Evolutionary conservation across 2,329 filamentous ascomycete genomes (phyloP).

Genomic region (Lecanicillium sp.): DNA sequence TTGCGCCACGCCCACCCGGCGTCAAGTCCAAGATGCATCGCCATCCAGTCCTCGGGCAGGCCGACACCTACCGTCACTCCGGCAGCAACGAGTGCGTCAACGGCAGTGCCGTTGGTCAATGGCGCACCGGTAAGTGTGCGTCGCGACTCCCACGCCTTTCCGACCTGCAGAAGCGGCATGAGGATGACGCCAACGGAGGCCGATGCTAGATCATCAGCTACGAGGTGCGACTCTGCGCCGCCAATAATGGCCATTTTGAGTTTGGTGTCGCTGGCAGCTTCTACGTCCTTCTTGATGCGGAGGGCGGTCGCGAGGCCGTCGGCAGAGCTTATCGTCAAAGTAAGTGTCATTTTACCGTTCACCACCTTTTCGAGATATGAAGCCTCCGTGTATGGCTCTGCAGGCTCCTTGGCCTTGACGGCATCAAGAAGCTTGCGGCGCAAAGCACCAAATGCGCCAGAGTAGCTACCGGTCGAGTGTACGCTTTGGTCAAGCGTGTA

Average conservation of each 20-base stretch:
- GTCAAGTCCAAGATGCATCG: slow-evolving; percentile 49
- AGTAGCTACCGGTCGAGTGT: slow-evolving; percentile 42
- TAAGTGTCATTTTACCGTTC: slow-evolving; percentile 43
- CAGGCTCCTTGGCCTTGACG: slow-evolving; percentile 25
- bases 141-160: slow-evolving; percentile 50
- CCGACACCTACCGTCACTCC: slow-evolving; percentile 52
- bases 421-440: slow-evolving; percentile 47
- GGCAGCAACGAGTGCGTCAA: slow-evolving; percentile 48
- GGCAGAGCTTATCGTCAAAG: slow-evolving; percentile 52
- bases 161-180: slow-evolving; percentile 48
- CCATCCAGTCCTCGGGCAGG: slow-evolving; percentile 52
- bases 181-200: slow-evolving; percentile 53
- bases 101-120: slow-evolving; percentile 54
- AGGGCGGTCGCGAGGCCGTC: slow-evolving; percentile 53
- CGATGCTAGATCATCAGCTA: slow-evolving; percentile 48
- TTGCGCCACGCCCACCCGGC: slow-evolving; percentile 54
- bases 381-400: slow-evolving; percentile 37
- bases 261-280: slow-evolving; percentile 21
- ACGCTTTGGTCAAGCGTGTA: slow-evolving; percentile 41
- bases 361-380: slow-evolving; percentile 47
- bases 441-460: slow-evolving; percentile 42
- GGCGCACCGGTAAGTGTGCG: slow-evolving; percentile 56
- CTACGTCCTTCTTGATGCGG: slow-evolving; percentile 49
- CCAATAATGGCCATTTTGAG: slow-evolving; percentile 53
- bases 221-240: slow-evolving; percentile 52